Percentiles rank a stretch among this genome's conserved stretches.
Evolutionary conservation across 2,329 filamentous ascomycete species (phyloP).

Genomic region (Aotearoamyces nothofagi): DNA sequence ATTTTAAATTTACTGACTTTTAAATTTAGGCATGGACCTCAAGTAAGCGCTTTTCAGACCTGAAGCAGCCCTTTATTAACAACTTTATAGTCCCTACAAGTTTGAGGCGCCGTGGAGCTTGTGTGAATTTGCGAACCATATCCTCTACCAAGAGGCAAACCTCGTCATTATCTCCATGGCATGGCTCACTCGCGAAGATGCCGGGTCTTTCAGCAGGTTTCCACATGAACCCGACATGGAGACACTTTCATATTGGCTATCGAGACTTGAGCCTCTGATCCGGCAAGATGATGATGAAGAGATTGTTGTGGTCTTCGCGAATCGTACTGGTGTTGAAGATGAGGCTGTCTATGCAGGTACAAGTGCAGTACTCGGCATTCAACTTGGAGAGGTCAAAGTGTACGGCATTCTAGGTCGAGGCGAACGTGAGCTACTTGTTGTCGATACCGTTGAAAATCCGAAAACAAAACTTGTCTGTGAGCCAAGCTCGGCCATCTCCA

Average conservation of each 20-base stretch:
- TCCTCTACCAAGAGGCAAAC: constrained; percentile 1
- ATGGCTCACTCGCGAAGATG: constrained; percentile 50
- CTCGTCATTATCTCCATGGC: constrained; percentile 47
- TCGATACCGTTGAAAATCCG: constrained; percentile 32
- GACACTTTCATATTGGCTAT: constrained; percentile 62
- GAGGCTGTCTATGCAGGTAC: constrained; percentile 59
- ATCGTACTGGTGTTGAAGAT: constrained; percentile 52
- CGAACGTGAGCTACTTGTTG: constrained; percentile 50
- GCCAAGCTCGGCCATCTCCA: background rate
- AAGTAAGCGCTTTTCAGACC: background rate
- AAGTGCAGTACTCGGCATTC: constrained; percentile 53
- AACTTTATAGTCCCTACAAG: constrained; percentile 23
- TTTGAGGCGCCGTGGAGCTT: constrained; percentile 33
- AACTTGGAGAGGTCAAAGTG: constrained; percentile 47
- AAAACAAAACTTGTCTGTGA: constrained; percentile 2
- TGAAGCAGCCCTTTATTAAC: constrained; percentile 3
- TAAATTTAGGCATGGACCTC: constrained; percentile 1
- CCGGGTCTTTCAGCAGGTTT: constrained; percentile 26
- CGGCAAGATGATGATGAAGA: constrained; percentile 35
- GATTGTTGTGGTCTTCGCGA: constrained; percentile 55
- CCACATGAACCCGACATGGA: constrained; percentile 53
- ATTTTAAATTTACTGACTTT: background rate
- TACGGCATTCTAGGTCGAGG: constrained; percentile 59
- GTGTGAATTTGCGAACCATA: constrained; percentile 14
- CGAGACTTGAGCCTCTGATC: constrained; percentile 51